Base-by-base conservation (phyloP, 345 rosid genomes). In the Populus euphratica region DNA sequence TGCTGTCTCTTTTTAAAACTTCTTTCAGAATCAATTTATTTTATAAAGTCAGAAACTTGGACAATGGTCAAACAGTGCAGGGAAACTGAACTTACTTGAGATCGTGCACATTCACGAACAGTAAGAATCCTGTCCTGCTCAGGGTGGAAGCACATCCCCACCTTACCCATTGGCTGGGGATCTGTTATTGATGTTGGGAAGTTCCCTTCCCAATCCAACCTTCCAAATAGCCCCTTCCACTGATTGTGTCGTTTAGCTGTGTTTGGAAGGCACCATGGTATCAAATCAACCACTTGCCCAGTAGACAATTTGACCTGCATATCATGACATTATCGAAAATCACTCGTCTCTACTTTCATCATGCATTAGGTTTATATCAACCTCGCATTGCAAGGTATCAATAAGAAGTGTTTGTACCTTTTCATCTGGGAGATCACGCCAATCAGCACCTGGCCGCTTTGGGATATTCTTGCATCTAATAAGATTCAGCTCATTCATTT, bases 111-210 rank as follows among this genome's bases (percentile, higher is more conserved):
- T 86, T 95, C 98, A 23, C 97, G 98, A 68, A 95, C 97, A 0
- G 96, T 89, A 52, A 93, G 72, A 17, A 95, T 93, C 52, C 99
- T 81, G 73, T 93, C 97, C 83, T 93, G 98, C 1, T 91, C 97
- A 2, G 99, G 98, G 77, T 93, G 97, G 74, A 95, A 93, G 50
- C 99, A 95, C 90, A 91, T 87, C 61, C 99, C 98, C n/a, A 95
- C 98, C 83, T 89, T 93, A 31, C 99, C 98, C 92, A 89, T 91
- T 6, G 98, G 98, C 76, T 91, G 93, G 81, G 98, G 98, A 73
- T 93, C 94, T 1, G 96, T 94, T 47, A 91, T 74, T 0, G 97
- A 94, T 63, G 98, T 94, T 1, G 97, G 98, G 75, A 94, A 94
- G 76, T 94, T 93, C 2, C 98, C 98, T 78, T 91, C 87, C 98